Evolutionary conservation across 129 eudicot genomes (phyloP).

Genomic region (Flaveria linearis): DNA sequence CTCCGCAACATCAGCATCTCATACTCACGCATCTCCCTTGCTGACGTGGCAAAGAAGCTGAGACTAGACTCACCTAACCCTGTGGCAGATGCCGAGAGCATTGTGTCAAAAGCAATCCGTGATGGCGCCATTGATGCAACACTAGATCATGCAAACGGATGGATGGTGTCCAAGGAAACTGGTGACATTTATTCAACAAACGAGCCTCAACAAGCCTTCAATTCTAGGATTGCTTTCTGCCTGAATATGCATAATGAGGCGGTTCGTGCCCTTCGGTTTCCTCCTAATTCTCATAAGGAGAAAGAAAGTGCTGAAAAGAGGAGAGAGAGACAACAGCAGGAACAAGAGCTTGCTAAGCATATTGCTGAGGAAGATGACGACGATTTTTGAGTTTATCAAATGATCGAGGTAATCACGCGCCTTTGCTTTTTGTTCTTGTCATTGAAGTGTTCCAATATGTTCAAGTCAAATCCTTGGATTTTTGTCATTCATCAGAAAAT

Average conservation of each 20-base stretch:
- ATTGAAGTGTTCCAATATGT: constrained; percentile 17
- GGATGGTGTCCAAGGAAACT: constrained; percentile 93
- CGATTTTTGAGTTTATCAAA: constrained; percentile 51
- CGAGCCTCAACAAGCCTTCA: constrained; percentile 89
- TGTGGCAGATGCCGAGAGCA: constrained; percentile 94
- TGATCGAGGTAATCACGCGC: constrained; percentile 13
- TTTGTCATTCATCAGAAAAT: constrained; percentile 12
- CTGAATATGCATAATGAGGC: constrained; percentile 98
- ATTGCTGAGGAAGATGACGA: constrained; percentile 99
- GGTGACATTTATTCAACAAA: constrained; percentile 96
- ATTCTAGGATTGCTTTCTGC: constrained; percentile 94
- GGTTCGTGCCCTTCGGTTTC: constrained; percentile 85
- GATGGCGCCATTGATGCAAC: constrained; percentile 99
- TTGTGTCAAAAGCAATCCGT: constrained; percentile 89
- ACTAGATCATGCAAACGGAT: constrained; percentile 82
- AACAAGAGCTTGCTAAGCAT: constrained; percentile 98
- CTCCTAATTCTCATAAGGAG: constrained; percentile 90
- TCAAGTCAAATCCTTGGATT: constrained; percentile 14
- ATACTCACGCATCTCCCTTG: constrained; percentile 88
- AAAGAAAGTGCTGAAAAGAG: constrained; percentile 98
- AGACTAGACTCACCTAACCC: constrained; percentile 86
- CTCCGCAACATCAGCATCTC: constrained; percentile 97
- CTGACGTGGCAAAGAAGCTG: constrained; percentile 84
- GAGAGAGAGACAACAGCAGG: constrained; percentile 97
- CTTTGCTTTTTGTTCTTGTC: constrained; percentile 24